Conservation (phyloP, 148 eudicot species). For the Amaranthus cruentus region DNA sequence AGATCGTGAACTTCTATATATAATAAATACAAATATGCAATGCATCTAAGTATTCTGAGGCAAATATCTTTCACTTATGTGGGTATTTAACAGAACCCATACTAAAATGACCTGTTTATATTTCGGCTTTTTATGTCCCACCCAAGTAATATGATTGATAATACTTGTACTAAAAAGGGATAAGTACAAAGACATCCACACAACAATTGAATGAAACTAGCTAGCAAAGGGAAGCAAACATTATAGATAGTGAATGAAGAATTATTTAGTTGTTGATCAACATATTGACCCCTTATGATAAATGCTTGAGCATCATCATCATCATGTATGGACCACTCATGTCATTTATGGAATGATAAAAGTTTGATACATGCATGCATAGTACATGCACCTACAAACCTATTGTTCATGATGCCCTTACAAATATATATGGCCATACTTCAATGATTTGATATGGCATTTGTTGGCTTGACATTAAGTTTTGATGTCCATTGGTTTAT, state of each 20-base stretch:
- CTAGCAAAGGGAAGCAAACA: slow-evolving; percentile 8
- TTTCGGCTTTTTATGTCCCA: too few species aligned
- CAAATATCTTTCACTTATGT: too few species aligned
- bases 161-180: background rate
- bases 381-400: slow-evolving; percentile 12
- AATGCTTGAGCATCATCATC: slow-evolving; percentile 16
- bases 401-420: background rate
- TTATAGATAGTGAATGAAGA: slow-evolving; percentile 4
- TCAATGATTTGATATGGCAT: slow-evolving; percentile 14
- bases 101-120: too few species aligned
- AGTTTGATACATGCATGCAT: slow-evolving; percentile 19
- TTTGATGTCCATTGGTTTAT: background rate
- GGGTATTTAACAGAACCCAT: too few species aligned
- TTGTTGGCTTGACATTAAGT: background rate
- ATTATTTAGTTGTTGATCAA: background rate
- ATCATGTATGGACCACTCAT: slow-evolving; percentile 23
- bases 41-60: too few species aligned
- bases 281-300: slow-evolving; percentile 12
- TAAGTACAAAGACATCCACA: background rate
- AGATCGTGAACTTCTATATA: too few species aligned
- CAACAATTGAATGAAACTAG: background rate
- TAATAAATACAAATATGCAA: too few species aligned
- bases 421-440: background rate
- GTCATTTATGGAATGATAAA: slow-evolving; percentile 9
- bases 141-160: background rate